Percentiles rank a stretch among this genome's conserved stretches.
phyloP scores from a whole-genome alignment of 257 asterid species.

The Sherardia arvensis region DNA sequence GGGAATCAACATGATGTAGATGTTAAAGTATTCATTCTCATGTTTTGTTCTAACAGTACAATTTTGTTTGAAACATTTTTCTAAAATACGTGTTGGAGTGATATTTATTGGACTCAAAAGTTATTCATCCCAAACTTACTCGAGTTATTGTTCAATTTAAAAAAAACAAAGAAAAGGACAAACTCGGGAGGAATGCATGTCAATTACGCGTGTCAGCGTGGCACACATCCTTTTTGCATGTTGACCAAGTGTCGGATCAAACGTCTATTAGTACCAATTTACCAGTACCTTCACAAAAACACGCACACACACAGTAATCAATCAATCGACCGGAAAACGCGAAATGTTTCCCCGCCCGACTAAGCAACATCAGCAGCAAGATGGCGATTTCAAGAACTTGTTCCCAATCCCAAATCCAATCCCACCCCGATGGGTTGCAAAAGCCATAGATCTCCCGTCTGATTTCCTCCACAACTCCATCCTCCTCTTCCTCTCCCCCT shows the following conservation, averaged over 20 bases:
- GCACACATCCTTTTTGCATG: conserved; percentile 1
- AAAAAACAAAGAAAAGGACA: not conserved
- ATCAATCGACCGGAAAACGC: not conserved
- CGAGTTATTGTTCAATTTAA: too few species aligned
- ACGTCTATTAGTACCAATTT: too few species aligned
- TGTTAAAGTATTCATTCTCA: too few species aligned
- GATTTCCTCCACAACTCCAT: conserved; percentile 26
- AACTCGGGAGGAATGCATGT: not conserved
- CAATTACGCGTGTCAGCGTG: not conserved
- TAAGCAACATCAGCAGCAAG: not conserved
- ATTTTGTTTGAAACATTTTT: too few species aligned
- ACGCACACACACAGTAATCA: not conserved
- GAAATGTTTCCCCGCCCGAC: not conserved
- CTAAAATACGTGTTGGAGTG: too few species aligned
- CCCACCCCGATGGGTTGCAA: conserved; percentile 25
- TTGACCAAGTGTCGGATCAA: not conserved
- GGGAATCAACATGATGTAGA: too few species aligned
- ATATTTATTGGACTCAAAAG: too few species aligned
- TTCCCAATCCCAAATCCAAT: conserved; percentile 22
- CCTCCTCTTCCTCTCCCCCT: conserved; percentile 17
- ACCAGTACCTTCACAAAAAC: not conserved
- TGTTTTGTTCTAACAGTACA: too few species aligned
- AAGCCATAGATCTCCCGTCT: conserved; percentile 26
- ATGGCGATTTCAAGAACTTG: not conserved
- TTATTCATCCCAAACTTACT: too few species aligned